Conservation (phyloP, 371 early-diverging fungal species). For the Mucor plumbeus region DNA sequence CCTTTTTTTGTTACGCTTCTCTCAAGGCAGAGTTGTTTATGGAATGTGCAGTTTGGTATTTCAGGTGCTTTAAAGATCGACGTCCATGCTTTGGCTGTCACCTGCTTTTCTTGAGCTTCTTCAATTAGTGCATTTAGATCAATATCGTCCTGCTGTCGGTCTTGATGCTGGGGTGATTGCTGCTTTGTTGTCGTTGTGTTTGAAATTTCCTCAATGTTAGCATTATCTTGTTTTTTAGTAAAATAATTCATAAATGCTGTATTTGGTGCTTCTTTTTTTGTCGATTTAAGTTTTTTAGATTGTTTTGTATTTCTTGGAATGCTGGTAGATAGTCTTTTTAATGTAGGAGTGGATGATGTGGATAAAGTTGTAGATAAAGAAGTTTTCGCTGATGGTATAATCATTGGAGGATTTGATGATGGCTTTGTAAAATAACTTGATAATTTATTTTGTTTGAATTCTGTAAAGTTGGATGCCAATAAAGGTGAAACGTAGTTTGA, state of each 20-base stretch:
- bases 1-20: slow-evolving; percentile 72
- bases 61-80: slow-evolving; percentile 53
- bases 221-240: background rate
- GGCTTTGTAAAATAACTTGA: slow-evolving; percentile 45
- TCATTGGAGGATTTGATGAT: background rate
- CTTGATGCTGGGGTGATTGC: background rate
- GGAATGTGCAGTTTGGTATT: slow-evolving; percentile 66
- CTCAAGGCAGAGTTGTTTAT: slow-evolving; percentile 70
- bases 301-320: no score
- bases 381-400: background rate
- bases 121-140: background rate
- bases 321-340: background rate
- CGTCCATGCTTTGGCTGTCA: slow-evolving; percentile 53
- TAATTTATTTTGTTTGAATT: slow-evolving; percentile 68
- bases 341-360: background rate
- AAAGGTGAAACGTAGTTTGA: slow-evolving; percentile 47
- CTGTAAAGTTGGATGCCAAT: slow-evolving; percentile 65
- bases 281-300: slow-evolving; percentile 3
- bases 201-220: background rate
- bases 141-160: background rate
- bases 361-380: background rate
- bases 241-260: background rate
- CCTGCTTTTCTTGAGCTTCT: slow-evolving; percentile 8
- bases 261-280: background rate
- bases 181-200: slow-evolving; percentile 9